Evolutionary conservation across 1,284 basidiomycete species (phyloP).

Genomic region (Ustilago tritici): DNA sequence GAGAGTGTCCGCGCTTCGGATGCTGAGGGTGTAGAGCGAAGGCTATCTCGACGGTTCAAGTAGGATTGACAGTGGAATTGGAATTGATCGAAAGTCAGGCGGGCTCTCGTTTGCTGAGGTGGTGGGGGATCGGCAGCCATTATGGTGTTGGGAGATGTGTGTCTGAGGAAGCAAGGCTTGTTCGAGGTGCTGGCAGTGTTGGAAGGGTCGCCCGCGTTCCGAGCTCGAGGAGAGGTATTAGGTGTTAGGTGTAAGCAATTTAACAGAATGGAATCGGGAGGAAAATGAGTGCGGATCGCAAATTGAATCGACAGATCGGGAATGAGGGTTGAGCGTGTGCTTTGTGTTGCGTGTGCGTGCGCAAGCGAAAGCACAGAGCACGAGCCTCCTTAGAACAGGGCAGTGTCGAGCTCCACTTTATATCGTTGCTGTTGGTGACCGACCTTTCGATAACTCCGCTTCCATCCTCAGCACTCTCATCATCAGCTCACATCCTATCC

Average conservation of each 20-base stretch:
- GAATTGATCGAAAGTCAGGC: conserved; percentile 12
- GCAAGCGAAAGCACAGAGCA: neutral
- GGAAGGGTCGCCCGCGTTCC: conserved; percentile 2
- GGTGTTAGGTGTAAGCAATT: neutral
- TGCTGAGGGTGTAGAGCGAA: neutral
- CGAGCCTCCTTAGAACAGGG: no score
- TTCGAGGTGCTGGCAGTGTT: conserved; percentile 2
- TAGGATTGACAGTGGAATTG: conserved; percentile 5
- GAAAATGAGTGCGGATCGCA: neutral
- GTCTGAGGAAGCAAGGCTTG: neutral
- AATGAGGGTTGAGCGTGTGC: neutral
- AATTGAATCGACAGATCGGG: conserved; percentile 12
- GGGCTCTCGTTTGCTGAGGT: neutral
- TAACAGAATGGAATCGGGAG: neutral
- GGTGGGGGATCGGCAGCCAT: no score
- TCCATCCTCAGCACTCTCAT: no score
- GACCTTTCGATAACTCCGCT: no score
- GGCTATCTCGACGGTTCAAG: conserved; percentile 8
- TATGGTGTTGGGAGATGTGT: neutral
- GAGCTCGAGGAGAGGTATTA: neutral
- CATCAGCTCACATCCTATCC: neutral
- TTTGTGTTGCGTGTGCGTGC: neutral
- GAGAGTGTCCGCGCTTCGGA: conserved; percentile 1
- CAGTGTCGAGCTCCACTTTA: no score
- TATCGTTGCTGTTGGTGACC: no score